phyloP scores from a whole-genome alignment of 129 eudicot genomes.

The Centrapalus pauciflorus region DNA sequence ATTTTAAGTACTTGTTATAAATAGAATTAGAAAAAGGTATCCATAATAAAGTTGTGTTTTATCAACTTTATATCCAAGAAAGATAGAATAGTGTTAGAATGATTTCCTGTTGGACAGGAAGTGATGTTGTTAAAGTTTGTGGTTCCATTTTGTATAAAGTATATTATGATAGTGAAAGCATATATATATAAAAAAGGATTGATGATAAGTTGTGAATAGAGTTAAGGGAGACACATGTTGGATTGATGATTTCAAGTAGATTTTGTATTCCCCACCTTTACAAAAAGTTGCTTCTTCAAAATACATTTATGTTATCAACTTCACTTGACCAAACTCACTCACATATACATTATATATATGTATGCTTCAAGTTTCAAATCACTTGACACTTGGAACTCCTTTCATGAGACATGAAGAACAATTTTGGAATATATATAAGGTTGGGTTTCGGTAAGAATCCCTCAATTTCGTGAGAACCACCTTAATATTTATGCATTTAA shows the following conservation, averaged over 20 bases:
- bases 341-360: too few relatives aligned
- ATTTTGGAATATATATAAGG: background rate
- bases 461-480: too few relatives aligned
- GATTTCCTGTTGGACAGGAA: constrained; percentile 29
- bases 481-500: too few relatives aligned
- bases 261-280: constrained; percentile 30
- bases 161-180: constrained; percentile 22
- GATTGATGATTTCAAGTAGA: constrained; percentile 21
- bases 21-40: constrained; percentile 13
- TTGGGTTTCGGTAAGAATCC: too few relatives aligned
- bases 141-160: constrained; percentile 12
- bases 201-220: constrained; percentile 26
- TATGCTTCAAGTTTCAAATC: constrained; percentile 12
- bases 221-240: constrained; percentile 28
- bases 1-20: constrained; percentile 6
- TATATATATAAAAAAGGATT: background rate
- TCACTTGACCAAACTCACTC: constrained; percentile 36
- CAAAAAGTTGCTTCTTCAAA: constrained; percentile 10
- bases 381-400: constrained; percentile 24
- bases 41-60: constrained; percentile 16
- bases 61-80: constrained; percentile 28
- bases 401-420: background rate
- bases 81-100: background rate
- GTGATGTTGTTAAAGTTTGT: constrained; percentile 15
- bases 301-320: constrained; percentile 23